Base-by-base conservation (phyloP, 2,329 filamentous ascomycete species). In the Aspergillus arachidicola region DNA sequence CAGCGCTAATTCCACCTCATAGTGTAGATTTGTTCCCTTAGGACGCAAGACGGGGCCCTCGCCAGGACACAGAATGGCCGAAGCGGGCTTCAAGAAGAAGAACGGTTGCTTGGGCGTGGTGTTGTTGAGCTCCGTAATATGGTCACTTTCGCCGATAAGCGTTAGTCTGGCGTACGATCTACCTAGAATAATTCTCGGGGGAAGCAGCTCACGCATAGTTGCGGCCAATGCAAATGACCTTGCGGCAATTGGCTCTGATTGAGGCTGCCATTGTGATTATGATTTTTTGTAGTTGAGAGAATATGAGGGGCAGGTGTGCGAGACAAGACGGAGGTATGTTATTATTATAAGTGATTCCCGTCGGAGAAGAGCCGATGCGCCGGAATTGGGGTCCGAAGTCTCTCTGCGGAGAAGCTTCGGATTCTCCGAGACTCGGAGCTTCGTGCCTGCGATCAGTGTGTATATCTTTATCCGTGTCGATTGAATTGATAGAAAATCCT, bases 51-150 rank as follows among this genome's bases (percentile, higher is more conserved):
- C 88, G 3, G 94, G 90, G 0, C 94, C 94, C 61, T 88, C 86
- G 32, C 87, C 86, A 0, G 93, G 93, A 26, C 91, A 85, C 4
- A 98, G 86, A 71, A 99, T 92, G 4, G 93, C 92, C 46, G 91
- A 92, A 0, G 94, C 82, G 1, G 95, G 95, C 85, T 99, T 99
- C 71, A 98, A 87, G 86, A 99, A 99, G 89, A 97, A 99, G 83
- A 99, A 98, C 30, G 95, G 95, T 80, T 97, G 93, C 79, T 95
- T 96, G 57, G 95, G 95, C 68, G 89, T 88, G 64, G 86, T 84
- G 79, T 90, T 97, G 80, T 93, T 93, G 70, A 99, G 87, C 83
- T 99, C 95, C 67, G 90, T 87, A 75, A 98, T 91, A 81, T 99
- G 95, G 79, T 97, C 95, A 73, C 92, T 95, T 95, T 73, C 43